These are phyloP conservation scores for Boletus sp. DNA, from an alignment of 768 basidiomycete species.

Conservation along the genomic window DNA sequence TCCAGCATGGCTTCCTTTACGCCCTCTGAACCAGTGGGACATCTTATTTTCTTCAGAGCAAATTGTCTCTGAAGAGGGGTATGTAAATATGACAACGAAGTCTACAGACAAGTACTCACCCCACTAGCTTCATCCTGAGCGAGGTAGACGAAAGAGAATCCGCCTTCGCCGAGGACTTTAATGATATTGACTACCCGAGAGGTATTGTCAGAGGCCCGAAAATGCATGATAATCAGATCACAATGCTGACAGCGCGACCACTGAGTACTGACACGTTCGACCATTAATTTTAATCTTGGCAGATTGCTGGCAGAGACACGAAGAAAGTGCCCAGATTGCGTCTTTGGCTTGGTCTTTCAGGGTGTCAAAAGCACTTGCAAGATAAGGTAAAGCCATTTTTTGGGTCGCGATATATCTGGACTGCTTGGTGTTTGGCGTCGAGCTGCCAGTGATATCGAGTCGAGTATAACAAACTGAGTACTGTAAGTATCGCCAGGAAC, in stretches of 20 bases:
- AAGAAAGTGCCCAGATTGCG: constrained; percentile 76
- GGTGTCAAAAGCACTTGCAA: constrained; percentile 48
- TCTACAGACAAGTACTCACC: constrained; percentile 41
- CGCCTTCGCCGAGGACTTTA: constrained; percentile 93
- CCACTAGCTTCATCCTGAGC: constrained; percentile 85
- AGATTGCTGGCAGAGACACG: constrained; percentile 76
- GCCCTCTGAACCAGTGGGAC: constrained; percentile 83
- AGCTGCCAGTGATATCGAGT: background rate
- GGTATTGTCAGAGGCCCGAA: constrained; percentile 1
- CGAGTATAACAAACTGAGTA: background rate
- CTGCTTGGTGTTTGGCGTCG: background rate
- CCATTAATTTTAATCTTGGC: constrained; percentile 95
- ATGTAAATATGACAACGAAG: background rate
- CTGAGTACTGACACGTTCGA: constrained; percentile 74
- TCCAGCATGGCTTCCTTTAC: constrained; percentile 89
- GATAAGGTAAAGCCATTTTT: constrained; percentile 32
- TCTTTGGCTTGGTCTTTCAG: constrained; percentile 78
- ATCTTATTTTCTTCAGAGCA: constrained; percentile 95
- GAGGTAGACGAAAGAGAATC: constrained; percentile 89
- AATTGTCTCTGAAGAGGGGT: constrained; percentile 66
- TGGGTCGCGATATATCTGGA: background rate
- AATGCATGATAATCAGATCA: constrained; percentile 3
- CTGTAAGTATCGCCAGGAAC: background rate
- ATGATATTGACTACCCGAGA: constrained; percentile 71
- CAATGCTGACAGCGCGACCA: background rate